These are phyloP conservation scores for Pisolithus albus DNA, from an alignment of 768 basidiomycete species.

Conservation along the genomic window DNA sequence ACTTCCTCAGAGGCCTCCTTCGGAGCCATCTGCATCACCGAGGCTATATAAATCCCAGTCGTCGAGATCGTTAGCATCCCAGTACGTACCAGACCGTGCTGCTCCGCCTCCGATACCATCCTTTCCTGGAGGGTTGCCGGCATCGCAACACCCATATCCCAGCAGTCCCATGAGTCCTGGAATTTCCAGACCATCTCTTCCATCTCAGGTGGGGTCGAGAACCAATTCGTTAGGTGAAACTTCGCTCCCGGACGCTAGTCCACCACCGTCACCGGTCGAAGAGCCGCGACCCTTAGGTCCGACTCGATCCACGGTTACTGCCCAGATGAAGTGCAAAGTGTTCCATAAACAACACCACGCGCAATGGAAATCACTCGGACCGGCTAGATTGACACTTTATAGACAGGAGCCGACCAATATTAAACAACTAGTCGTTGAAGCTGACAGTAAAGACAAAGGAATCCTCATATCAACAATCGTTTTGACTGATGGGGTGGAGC, in stretches of 20 bases:
- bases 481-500: conserved; percentile 90
- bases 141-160: conserved; percentile 20
- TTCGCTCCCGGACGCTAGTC: conserved; percentile 65
- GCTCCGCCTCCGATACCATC: conserved; percentile 33
- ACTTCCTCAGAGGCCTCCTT: conserved; percentile 38
- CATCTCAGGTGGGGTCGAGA: conserved; percentile 53
- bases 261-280: conserved; percentile 74
- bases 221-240: conserved; percentile 44
- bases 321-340: conserved; percentile 96
- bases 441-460: conserved; percentile 66
- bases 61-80: conserved; percentile 50
- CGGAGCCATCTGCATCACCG: conserved; percentile 34
- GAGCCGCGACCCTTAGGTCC: conserved; percentile 55
- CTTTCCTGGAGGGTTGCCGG: conserved; percentile 28
- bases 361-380: conserved; percentile 96
- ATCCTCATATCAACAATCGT: conserved; percentile 94
- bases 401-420: conserved; percentile 77
- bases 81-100: conserved; percentile 37
- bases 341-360: conserved; percentile 93
- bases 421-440: conserved; percentile 94
- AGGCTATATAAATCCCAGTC: conserved; percentile 49
- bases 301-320: conserved; percentile 68
- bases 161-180: conserved; percentile 15
- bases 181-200: conserved; percentile 44
- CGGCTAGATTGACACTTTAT: conserved; percentile 83